Base-by-base conservation (phyloP, 1,139 yeast species). In the Kurtzmaniella quercitrusa region DNA sequence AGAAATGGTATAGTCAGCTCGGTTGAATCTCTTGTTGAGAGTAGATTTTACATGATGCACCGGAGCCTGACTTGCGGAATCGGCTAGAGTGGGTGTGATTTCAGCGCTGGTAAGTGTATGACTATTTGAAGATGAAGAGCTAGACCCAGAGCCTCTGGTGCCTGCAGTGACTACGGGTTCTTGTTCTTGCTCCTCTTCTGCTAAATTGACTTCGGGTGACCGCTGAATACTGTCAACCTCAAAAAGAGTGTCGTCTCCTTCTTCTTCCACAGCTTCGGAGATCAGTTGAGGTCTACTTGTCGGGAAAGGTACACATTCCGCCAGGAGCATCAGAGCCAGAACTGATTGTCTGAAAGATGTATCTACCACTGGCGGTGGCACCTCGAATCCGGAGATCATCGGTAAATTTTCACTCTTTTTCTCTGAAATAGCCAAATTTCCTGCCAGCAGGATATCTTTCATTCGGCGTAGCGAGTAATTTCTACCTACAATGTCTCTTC, bases 401-500 rank as follows among this genome's bases (percentile, higher is more conserved):
- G 17, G 17, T 15, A n/a, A 18, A 16, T 16, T 16, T 8, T 17
- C 19, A 34, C 17, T 34, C 14, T 34, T 34, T 18, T 34, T 4
- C 12, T 16, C 23, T 11, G 38, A 18, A 19, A 19, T 36, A 12
- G 25, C 21, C 14, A 15, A 14, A 36, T 19, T 36, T 27, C 38
- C 38, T 19, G 21, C 38, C 38, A 36, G 38, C n/a, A 21, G 38
- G 38, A 19, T 11, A 19, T 36, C 38, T 36, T 36, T 36, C 27
- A n/a, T 36, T 19, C 21, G 38, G 16, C 38, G 38, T 15, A 36
- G 21, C 5, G 38, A 36, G 21, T 36, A 36, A 14, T 19, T 17
- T 21, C 38, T 2, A 14, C 38, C 38, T 18, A 36, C 55, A 12
- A 66, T 53, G 49, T 69, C 75, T 1, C 72, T 71, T 44, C 73